Evolutionary conservation across 2,329 filamentous ascomycete genomes (phyloP).

Genomic region (Phaeomoniella chlamydospora): DNA sequence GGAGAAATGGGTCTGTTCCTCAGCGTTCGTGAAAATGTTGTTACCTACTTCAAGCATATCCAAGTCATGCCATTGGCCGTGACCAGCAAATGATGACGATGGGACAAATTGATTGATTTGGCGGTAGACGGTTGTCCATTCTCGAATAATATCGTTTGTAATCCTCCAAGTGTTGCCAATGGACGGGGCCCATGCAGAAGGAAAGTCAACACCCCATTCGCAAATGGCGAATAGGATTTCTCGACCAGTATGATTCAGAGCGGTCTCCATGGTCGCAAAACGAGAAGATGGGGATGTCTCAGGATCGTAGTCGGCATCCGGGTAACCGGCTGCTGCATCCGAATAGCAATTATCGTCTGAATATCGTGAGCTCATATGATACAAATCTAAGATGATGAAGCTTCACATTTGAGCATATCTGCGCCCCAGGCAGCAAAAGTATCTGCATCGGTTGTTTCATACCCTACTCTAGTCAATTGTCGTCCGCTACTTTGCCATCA

Average conservation of each 20-base stretch:
- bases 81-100: slow-evolving; percentile 26
- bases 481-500: too few species aligned
- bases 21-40: slow-evolving; percentile 25
- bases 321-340: slow-evolving; percentile 20
- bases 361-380: neutral
- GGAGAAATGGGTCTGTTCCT: slow-evolving; percentile 38
- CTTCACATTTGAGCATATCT: slow-evolving; percentile 37
- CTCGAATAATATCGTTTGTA: slow-evolving; percentile 38
- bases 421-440: slow-evolving; percentile 19
- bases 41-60: slow-evolving; percentile 40
- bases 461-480: slow-evolving; percentile 1
- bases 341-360: slow-evolving; percentile 37
- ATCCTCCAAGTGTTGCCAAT: slow-evolving; percentile 36
- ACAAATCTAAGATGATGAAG: neutral
- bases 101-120: slow-evolving; percentile 38
- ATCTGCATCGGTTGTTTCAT: slow-evolving; percentile 27
- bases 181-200: slow-evolving; percentile 31
- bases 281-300: slow-evolving; percentile 25
- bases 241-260: slow-evolving; percentile 23
- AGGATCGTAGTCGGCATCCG: slow-evolving; percentile 25
- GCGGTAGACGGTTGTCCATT: slow-evolving; percentile 36
- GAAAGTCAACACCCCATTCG: slow-evolving; percentile 38
- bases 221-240: slow-evolving; percentile 36
- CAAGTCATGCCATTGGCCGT: slow-evolving; percentile 36
- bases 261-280: slow-evolving; percentile 32